These are phyloP conservation scores for Lineolata rhizophorae DNA, from an alignment of 495 filamentous ascomycete species.

Conservation along the genomic window DNA sequence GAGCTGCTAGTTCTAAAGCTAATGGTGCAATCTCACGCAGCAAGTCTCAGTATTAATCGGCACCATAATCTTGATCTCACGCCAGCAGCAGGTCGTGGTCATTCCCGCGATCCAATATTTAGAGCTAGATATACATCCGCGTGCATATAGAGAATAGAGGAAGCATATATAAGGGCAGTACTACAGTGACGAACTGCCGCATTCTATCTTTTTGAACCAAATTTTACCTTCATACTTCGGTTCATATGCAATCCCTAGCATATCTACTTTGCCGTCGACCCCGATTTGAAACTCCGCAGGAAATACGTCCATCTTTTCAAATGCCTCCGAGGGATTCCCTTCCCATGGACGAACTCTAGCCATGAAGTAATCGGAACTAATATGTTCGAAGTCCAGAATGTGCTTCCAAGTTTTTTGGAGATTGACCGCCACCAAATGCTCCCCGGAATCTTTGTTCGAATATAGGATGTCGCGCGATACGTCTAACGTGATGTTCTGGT, in stretches of 20 bases:
- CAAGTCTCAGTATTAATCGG: no score
- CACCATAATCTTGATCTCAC: no score
- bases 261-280: not conserved
- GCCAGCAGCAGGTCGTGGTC: no score
- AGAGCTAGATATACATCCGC: no score
- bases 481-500: not conserved
- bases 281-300: not conserved
- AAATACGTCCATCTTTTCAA: not conserved
- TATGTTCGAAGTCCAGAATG: not conserved
- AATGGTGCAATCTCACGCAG: no score
- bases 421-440: not conserved
- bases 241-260: not conserved
- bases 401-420: not conserved
- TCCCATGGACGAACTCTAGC: not conserved
- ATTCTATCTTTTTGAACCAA: constrained; percentile 1
- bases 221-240: not conserved
- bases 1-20: no score
- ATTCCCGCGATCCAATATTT: no score
- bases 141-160: no score
- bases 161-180: no score
- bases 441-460: not conserved
- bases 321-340: not conserved
- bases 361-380: not conserved
- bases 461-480: not conserved
- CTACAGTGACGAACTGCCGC: no score